Evolutionary conservation across 2,329 filamentous ascomycete genomes (phyloP).

Genomic region (Trichophyton equinum): DNA sequence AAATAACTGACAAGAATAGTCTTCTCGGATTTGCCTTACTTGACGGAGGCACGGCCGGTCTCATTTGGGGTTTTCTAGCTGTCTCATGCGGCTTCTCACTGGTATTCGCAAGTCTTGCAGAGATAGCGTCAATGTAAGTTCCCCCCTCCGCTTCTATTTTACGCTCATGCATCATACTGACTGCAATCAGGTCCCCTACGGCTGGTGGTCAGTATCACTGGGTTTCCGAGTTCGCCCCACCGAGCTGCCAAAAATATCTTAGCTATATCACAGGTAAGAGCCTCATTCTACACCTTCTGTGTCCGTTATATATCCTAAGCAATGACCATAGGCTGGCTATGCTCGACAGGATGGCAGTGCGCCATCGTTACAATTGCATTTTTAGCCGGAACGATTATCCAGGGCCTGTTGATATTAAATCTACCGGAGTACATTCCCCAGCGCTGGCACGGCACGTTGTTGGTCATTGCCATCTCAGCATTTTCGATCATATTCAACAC

Average conservation of each 20-base stretch:
- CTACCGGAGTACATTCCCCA: constrained; percentile 29
- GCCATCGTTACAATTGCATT: constrained; percentile 34
- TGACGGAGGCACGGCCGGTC: constrained; percentile 27
- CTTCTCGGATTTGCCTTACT: constrained; percentile 22
- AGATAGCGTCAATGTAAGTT: constrained; percentile 33
- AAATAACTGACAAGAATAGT: constrained; percentile 13
- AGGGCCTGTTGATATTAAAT: constrained; percentile 36
- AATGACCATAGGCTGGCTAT: constrained; percentile 27
- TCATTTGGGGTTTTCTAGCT: constrained; percentile 28
- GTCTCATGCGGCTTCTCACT: constrained; percentile 23
- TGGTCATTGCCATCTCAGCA: constrained; percentile 30
- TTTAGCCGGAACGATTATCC: constrained; percentile 35
- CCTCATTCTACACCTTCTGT: neutral
- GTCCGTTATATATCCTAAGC: neutral
- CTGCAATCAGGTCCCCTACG: constrained; percentile 26
- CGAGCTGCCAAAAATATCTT: constrained; percentile 29
- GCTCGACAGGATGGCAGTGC: constrained; percentile 35
- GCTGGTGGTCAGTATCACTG: constrained; percentile 31
- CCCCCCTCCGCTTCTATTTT: neutral
- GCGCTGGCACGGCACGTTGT: constrained; percentile 35
- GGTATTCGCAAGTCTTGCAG: constrained; percentile 30
- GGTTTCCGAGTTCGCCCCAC: constrained; percentile 36
- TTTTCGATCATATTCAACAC: constrained; percentile 34
- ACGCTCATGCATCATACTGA: neutral
- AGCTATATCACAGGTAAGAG: constrained; percentile 33